Conservation (phyloP, 371 early-diverging fungal genomes). For the Saksenaea vasiformis region DNA sequence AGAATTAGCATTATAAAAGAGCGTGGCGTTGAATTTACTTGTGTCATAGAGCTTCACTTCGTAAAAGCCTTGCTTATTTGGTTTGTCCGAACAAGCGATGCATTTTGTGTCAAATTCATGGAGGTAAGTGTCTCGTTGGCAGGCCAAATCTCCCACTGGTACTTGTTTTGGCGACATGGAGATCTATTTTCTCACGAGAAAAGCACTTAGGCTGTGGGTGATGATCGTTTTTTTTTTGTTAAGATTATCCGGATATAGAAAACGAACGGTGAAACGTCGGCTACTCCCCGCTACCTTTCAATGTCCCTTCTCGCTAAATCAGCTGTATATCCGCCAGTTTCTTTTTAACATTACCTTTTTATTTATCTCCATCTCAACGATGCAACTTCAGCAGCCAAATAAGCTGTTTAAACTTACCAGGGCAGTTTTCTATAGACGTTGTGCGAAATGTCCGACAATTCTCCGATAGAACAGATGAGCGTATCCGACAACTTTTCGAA, state of each 20-base stretch:
- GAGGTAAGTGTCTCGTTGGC: constrained; percentile 41
- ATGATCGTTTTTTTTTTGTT: not conserved
- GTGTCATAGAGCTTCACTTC: constrained; percentile 42
- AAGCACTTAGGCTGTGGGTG: not conserved
- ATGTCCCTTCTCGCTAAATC: too few species aligned
- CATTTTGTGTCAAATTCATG: constrained; percentile 32
- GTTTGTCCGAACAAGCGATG: constrained; percentile 37
- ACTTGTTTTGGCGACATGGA: constrained; percentile 23
- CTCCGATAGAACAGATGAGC: too few species aligned
- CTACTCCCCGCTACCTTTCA: too few species aligned
- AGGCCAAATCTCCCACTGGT: constrained; percentile 41
- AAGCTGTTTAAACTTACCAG: too few species aligned
- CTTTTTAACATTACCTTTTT: too few species aligned
- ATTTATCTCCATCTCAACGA: too few species aligned
- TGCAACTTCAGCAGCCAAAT: too few species aligned
- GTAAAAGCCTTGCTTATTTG: constrained; percentile 47
- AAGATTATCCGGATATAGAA: constrained; percentile 8
- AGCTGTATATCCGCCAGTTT: too few species aligned
- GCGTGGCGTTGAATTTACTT: constrained; percentile 17
- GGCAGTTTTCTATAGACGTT: too few species aligned
- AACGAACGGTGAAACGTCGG: too few species aligned
- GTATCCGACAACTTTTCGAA: too few species aligned
- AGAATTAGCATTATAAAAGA: not conserved
- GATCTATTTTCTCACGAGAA: not conserved
- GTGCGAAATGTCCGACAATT: too few species aligned